These are phyloP conservation scores for Combretum micranthum DNA, from an alignment of 345 rosid species.

Conservation along the genomic window DNA sequence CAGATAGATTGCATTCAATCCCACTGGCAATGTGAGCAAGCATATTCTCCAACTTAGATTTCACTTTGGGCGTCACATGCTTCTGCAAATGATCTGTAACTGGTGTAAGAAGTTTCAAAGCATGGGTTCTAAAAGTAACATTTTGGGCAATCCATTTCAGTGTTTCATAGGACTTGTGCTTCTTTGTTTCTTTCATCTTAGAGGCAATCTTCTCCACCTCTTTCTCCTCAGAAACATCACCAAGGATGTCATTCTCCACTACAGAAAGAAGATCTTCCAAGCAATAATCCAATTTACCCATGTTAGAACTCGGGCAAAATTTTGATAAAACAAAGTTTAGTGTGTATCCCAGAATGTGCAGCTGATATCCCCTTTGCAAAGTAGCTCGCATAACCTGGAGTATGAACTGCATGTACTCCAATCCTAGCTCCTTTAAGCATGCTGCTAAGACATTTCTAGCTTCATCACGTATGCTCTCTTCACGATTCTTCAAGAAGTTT, in stretches of 20 bases:
- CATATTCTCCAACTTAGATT: constrained; percentile 65
- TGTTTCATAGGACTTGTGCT: constrained; percentile 64
- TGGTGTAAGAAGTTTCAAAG: constrained; percentile 60
- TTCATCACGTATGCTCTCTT: constrained; percentile 61
- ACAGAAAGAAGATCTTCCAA: constrained; percentile 66
- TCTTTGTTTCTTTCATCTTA: constrained; percentile 88
- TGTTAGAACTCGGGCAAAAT: constrained; percentile 26
- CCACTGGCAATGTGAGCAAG: constrained; percentile 67
- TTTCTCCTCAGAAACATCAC: constrained; percentile 89
- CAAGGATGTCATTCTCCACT: constrained; percentile 72
- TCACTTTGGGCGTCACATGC: constrained; percentile 68
- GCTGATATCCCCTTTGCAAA: constrained; percentile 76
- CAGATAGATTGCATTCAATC: constrained; percentile 73
- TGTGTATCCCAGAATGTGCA: constrained; percentile 81
- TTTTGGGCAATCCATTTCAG: constrained; percentile 64
- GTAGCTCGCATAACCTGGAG: constrained; percentile 52
- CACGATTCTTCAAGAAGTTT: constrained; percentile 62
- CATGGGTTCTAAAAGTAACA: constrained; percentile 61
- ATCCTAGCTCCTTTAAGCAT: constrained; percentile 87
- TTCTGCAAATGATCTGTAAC: constrained; percentile 50
- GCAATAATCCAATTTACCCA: constrained; percentile 75
- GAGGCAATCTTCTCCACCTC: constrained; percentile 76
- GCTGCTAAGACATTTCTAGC: constrained; percentile 82
- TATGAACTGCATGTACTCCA: constrained; percentile 66
- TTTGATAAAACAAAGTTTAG: constrained; percentile 59